Evolutionary conservation across 495 filamentous ascomycete species (phyloP).

Genomic region (Penicillium arizonense): DNA sequence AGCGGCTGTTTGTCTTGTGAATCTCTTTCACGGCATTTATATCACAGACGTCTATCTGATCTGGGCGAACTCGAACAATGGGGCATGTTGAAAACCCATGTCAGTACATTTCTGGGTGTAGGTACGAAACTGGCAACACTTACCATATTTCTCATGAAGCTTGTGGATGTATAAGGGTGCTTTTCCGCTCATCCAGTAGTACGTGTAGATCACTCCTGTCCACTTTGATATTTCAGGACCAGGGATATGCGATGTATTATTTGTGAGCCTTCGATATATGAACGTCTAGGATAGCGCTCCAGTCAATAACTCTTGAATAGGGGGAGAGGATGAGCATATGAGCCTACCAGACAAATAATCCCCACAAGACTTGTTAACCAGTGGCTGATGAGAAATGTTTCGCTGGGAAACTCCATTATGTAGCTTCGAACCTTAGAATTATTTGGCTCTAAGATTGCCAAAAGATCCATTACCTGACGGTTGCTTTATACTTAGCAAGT

Average conservation of each 20-base stretch:
- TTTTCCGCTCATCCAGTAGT: slow-evolving; percentile 30
- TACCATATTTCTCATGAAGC: slow-evolving; percentile 45
- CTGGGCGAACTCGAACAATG: slow-evolving; percentile 39
- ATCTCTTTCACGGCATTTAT: slow-evolving; percentile 34
- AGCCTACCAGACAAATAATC: background rate
- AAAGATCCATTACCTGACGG: too few species aligned
- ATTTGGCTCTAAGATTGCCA: too few species aligned
- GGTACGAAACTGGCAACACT: background rate
- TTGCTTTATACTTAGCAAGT: too few species aligned
- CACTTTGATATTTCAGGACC: slow-evolving; percentile 33
- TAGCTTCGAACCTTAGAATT: too few species aligned
- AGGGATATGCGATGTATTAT: slow-evolving; percentile 16
- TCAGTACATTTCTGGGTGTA: slow-evolving; percentile 2
- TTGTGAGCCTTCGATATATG: slow-evolving; percentile 11
- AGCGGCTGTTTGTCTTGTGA: slow-evolving; percentile 32
- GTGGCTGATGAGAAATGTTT: background rate
- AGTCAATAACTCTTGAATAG: background rate
- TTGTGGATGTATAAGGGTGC: slow-evolving; percentile 37
- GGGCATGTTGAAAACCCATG: slow-evolving; percentile 26
- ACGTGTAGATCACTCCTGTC: slow-evolving; percentile 30
- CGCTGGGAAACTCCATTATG: background rate
- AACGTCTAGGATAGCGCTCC: slow-evolving; percentile 2
- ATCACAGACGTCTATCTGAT: slow-evolving; percentile 40
- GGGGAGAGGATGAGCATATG: background rate
- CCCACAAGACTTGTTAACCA: background rate